These are phyloP conservation scores for Cicer arietinum DNA, from an alignment of 306 rosid species.

Conservation along the genomic window DNA sequence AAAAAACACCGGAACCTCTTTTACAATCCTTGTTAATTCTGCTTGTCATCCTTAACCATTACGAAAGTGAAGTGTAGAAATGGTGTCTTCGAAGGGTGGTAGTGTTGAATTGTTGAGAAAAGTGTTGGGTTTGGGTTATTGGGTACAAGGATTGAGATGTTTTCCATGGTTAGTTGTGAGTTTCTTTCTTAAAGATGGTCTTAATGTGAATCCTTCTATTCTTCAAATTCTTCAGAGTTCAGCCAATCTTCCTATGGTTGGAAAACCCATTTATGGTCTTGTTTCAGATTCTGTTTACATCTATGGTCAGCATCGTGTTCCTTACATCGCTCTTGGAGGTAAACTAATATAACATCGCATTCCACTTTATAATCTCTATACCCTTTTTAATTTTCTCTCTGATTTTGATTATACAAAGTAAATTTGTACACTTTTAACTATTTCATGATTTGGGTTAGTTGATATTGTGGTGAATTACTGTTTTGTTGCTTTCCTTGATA, in stretches of 20 bases:
- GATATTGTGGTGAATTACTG: not conserved
- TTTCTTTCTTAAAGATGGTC: conserved; percentile 85
- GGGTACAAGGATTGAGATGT: conserved; percentile 93
- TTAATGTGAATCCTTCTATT: conserved; percentile 77
- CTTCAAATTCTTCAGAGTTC: conserved; percentile 86
- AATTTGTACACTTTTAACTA: not conserved
- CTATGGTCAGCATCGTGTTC: conserved; percentile 83
- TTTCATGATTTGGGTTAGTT: conserved; percentile 6
- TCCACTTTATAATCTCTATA: not conserved
- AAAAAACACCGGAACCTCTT: conserved; percentile 21
- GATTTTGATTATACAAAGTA: not conserved
- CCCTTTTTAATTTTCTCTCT: conserved; percentile 29
- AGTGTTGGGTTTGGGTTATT: conserved; percentile 76
- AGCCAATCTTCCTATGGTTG: conserved; percentile 91
- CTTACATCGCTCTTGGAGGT: conserved; percentile 91
- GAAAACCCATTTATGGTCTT: conserved; percentile 83
- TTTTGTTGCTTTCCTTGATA: conserved; percentile 26
- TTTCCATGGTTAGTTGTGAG: conserved; percentile 86
- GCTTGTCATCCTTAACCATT: conserved; percentile 5
- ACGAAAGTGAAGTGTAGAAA: conserved; percentile 22
- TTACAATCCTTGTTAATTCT: not conserved
- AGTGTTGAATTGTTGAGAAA: conserved; percentile 50
- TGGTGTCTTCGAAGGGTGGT: conserved; percentile 48
- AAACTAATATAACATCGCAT: not conserved
- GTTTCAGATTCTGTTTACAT: conserved; percentile 78